Evolutionary conservation across 202 grass and related monocot genomes (phyloP).

Genomic region (Schoenoplectus tabernaemontani): DNA sequence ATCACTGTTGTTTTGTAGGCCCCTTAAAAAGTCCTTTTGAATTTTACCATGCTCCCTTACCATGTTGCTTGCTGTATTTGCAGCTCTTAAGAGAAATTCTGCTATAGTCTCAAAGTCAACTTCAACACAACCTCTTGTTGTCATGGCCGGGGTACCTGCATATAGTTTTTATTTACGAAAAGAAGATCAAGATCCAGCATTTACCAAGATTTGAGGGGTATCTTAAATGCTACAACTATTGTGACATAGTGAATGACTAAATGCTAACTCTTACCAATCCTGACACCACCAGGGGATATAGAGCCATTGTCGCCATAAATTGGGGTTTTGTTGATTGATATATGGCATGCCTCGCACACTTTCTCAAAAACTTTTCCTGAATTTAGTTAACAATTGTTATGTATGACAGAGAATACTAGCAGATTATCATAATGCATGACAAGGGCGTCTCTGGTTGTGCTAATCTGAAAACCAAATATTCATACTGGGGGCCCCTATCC

Average conservation of each 20-base stretch:
- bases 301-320: slow-evolving; percentile 94
- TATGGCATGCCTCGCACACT: slow-evolving; percentile 84
- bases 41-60: slow-evolving; percentile 79
- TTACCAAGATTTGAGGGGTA: background rate
- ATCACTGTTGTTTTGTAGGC: slow-evolving; percentile 62
- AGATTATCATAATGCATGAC: background rate
- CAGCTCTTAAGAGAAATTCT: slow-evolving; percentile 76
- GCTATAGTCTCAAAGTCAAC: slow-evolving; percentile 73
- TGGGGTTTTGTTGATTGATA: slow-evolving; percentile 86
- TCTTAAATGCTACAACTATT: background rate
- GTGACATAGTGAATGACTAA: background rate
- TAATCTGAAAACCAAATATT: background rate
- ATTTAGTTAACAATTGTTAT: background rate
- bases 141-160: slow-evolving; percentile 94
- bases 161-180: slow-evolving; percentile 20
- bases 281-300: slow-evolving; percentile 71
- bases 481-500: background rate
- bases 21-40: slow-evolving; percentile 71
- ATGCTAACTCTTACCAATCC: slow-evolving; percentile 74
- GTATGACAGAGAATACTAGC: background rate
- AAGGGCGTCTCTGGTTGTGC: background rate
- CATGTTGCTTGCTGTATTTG: slow-evolving; percentile 57
- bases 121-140: slow-evolving; percentile 96
- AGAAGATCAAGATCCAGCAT: background rate
- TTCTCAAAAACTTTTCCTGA: slow-evolving; percentile 93